Evolutionary conservation across 805 yeast species (phyloP).

Genomic region (Monosporozyma unispora): DNA sequence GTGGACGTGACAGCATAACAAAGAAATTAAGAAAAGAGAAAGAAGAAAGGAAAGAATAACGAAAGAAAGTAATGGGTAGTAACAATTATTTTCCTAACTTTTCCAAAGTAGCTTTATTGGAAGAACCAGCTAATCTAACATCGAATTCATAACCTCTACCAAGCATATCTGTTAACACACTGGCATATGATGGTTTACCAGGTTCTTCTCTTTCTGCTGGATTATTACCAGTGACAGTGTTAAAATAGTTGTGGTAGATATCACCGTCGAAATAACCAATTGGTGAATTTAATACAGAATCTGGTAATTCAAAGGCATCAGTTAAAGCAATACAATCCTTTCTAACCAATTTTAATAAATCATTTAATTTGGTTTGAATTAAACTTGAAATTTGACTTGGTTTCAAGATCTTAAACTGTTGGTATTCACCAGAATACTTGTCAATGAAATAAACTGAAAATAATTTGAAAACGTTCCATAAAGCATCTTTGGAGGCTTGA

Average conservation of each 20-base stretch:
- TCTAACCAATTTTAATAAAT: conserved; percentile 44
- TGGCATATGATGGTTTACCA: conserved; percentile 37
- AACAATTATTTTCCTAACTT: conserved; percentile 24
- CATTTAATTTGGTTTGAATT: conserved; percentile 36
- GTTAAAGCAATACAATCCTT: conserved; percentile 68
- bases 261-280: conserved; percentile 78
- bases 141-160: conserved; percentile 32
- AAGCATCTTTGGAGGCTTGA: conserved; percentile 35
- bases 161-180: conserved; percentile 32
- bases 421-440: conserved; percentile 59
- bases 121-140: conserved; percentile 30
- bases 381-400: conserved; percentile 38
- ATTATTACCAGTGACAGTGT: conserved; percentile 45
- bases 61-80: neutral
- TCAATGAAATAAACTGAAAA: conserved; percentile 63
- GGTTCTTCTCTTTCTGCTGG: conserved; percentile 44
- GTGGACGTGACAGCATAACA: neutral
- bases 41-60: neutral
- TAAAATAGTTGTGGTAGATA: conserved; percentile 71
- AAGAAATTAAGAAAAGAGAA: neutral
- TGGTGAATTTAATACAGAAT: conserved; percentile 72
- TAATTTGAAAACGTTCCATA: conserved; percentile 48
- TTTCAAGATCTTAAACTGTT: conserved; percentile 51
- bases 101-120: conserved; percentile 23
- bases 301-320: conserved; percentile 76